Base-by-base conservation (phyloP, 352 stramenopile species). In the Phytophthora megakarya region DNA sequence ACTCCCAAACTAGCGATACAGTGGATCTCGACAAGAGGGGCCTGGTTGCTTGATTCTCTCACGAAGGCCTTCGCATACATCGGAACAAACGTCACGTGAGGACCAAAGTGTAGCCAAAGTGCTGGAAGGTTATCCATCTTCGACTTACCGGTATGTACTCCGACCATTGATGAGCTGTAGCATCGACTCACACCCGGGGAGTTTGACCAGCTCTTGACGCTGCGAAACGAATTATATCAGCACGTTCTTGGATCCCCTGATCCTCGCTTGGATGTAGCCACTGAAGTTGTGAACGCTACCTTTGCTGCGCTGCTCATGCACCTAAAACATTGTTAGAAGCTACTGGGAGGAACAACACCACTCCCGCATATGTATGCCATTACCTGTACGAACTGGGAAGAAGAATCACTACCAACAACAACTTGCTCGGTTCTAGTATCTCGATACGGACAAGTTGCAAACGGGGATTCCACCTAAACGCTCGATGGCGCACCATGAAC, bases 21-120 rank as follows among this genome's bases (percentile, higher is more conserved):
- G 32, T 64, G 56, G 52, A 65, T 68, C 5, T 73, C 58, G 3
- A 73, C 46, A 32, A 22, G 49, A 0, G 56, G 60, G 1, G 38
- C 61, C 23, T 67, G 54, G 49, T 28, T 71, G 7, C 46, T 65
- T 1, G 61, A 67, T 12, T 70, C 61, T 0, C 51, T 64, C 3
- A 61, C 48, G 0, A 71, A 71, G 15, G 55, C 54, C 1, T 67
- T 74, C 40, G 66, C 54, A 12, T 67, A 70, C 38, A 74, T 67
- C 16, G 61, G 60, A 10, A 70, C 49, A 16, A n/a, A 71, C 55
- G 10, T 62, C 57, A 33, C 35, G 30, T 11, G 67, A 70, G 16
- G 62, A 70, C 45, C 53, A 69, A 19, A 56, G 42, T 10, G 63
- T 76, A 1, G 63, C 15, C 0, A 72, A 76, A 30, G 66, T 60